Conservation (phyloP, 305 asterid species). For the Salvia sclarea region DNA sequence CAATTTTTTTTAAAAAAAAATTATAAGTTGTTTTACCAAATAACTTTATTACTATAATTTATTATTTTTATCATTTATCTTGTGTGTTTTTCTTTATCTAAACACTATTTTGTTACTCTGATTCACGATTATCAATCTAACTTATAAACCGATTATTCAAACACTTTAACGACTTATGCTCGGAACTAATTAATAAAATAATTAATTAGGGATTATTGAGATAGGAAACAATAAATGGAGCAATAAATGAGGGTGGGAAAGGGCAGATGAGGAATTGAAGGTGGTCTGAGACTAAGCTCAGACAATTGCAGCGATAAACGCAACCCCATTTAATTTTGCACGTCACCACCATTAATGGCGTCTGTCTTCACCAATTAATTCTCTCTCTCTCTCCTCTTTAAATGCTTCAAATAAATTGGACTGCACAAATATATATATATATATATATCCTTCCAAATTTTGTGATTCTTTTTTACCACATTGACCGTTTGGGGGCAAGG, state of each 20-base stretch:
- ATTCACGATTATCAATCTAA: no score
- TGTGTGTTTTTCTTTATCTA: no score
- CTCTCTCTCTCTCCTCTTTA: constrained; percentile 36
- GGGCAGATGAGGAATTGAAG: constrained; percentile 21
- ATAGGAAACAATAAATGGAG: constrained; percentile 16
- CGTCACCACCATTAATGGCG: constrained; percentile 41
- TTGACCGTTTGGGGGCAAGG: constrained; percentile 27
- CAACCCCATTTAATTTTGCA: constrained; percentile 40
- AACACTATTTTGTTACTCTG: no score
- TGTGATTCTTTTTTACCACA: neutral
- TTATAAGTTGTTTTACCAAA: no score
- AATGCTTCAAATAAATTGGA: constrained; percentile 26
- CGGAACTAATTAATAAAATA: no score
- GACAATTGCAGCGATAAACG: constrained; percentile 46
- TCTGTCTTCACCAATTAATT: constrained; percentile 46
- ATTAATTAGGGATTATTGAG: neutral
- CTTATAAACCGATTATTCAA: no score
- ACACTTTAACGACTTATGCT: no score
- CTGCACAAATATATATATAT: neutral
- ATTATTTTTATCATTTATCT: no score
- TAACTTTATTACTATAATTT: no score
- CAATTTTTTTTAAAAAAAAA: no score
- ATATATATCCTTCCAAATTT: neutral
- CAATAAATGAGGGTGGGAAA: constrained; percentile 39
- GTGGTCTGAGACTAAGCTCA: constrained; percentile 12